Evolutionary conservation across 2,329 filamentous ascomycete species (phyloP).

Genomic region (Nemania abortiva): DNA sequence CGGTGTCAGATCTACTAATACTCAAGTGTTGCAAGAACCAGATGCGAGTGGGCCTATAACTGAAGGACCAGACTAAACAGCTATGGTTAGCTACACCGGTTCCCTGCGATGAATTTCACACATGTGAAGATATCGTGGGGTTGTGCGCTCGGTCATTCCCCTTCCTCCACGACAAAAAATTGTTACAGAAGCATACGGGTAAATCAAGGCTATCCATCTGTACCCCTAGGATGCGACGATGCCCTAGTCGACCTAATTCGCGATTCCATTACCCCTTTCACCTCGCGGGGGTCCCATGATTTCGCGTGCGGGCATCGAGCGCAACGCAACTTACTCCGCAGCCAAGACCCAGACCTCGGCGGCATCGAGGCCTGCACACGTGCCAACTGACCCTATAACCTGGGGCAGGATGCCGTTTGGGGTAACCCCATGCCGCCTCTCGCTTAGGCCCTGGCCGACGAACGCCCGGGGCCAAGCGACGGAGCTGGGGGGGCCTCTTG

Average conservation of each 20-base stretch:
- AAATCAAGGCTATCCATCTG: not conserved
- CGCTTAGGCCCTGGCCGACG: slow-evolving; percentile 17
- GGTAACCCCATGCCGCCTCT: slow-evolving; percentile 1
- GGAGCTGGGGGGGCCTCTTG: not conserved
- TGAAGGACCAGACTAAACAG: not conserved
- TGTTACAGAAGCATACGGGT: not conserved
- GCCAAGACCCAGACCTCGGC: slow-evolving; percentile 10
- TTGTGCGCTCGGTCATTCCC: not conserved
- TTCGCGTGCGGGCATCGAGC: not conserved
- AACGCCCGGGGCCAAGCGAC: slow-evolving; percentile 19
- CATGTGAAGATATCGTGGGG: no score
- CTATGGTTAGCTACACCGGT: not conserved
- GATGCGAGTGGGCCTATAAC: not conserved
- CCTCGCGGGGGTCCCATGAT: not conserved
- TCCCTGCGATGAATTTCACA: not conserved
- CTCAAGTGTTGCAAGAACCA: no score
- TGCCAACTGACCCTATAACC: not conserved
- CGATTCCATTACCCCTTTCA: not conserved
- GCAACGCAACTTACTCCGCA: not conserved
- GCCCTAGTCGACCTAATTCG: no score
- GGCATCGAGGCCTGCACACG: not conserved
- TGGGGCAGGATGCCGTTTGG: slow-evolving; percentile 4
- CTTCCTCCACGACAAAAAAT: not conserved
- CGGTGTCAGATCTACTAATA: not conserved
- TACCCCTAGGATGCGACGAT: no score